Evolutionary conservation across 2,329 filamentous ascomycete species (phyloP).

Genomic region (Hypoxylon sp.): DNA sequence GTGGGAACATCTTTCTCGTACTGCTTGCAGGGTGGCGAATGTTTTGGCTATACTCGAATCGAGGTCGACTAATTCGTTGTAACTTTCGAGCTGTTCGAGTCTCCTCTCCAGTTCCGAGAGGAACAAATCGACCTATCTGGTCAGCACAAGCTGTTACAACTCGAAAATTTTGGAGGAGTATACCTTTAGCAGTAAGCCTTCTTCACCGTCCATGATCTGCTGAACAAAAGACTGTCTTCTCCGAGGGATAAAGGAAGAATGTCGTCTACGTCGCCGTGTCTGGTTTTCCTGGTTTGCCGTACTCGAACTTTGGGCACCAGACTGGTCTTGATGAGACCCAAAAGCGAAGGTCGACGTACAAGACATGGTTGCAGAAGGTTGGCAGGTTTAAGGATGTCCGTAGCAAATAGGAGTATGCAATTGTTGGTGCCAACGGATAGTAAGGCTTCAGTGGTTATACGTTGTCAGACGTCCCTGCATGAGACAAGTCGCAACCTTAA

Average conservation of each 20-base stretch:
- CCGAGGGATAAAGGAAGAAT: slow-evolving; percentile 68
- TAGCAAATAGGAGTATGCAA: slow-evolving; percentile 8
- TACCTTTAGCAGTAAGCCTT: slow-evolving; percentile 70
- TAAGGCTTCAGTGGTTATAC: slow-evolving; percentile 20
- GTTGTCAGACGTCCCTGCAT: slow-evolving; percentile 39
- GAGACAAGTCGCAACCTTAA: slow-evolving; percentile 20
- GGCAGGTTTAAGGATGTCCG: slow-evolving; percentile 5
- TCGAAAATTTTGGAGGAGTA: slow-evolving; percentile 15
- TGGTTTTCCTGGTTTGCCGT: slow-evolving; percentile 52
- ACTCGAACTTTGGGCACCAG: slow-evolving; percentile 57
- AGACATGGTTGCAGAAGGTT: slow-evolving; percentile 48
- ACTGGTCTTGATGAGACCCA: slow-evolving; percentile 52
- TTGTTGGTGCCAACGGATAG: slow-evolving; percentile 37
- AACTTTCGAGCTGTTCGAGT: slow-evolving; percentile 88
- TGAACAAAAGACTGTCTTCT: slow-evolving; percentile 70
- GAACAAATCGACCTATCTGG: slow-evolving; percentile 77
- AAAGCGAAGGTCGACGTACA: slow-evolving; percentile 50
- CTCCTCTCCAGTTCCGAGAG: slow-evolving; percentile 87
- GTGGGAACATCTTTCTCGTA: slow-evolving; percentile 87
- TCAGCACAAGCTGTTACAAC: slow-evolving; percentile 16
- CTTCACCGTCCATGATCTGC: slow-evolving; percentile 72
- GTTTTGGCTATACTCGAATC: slow-evolving; percentile 87
- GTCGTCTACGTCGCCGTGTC: slow-evolving; percentile 61
- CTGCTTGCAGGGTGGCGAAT: slow-evolving; percentile 86
- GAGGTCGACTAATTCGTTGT: slow-evolving; percentile 80